These are phyloP conservation scores for Microsporum canis DNA, from an alignment of 2,329 filamentous ascomycete species.

Conservation along the genomic window DNA sequence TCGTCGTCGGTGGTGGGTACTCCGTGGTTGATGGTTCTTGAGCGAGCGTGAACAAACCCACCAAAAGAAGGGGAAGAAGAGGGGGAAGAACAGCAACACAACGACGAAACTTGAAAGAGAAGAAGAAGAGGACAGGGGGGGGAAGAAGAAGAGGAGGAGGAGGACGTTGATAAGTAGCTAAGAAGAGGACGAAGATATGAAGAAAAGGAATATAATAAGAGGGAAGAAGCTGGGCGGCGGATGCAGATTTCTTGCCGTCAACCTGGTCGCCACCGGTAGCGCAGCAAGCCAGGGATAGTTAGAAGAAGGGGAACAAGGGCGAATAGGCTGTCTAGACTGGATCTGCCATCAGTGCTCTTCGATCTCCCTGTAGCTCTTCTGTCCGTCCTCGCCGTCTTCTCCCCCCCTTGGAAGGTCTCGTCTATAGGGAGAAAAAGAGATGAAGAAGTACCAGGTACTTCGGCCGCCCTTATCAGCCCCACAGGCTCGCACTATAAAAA, in stretches of 20 bases:
- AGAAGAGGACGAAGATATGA: background rate
- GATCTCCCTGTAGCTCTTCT: too few species aligned
- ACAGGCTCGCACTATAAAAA: background rate
- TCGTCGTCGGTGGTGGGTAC: background rate
- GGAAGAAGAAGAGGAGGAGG: background rate
- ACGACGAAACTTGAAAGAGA: background rate
- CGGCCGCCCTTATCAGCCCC: background rate
- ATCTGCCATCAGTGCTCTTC: too few species aligned
- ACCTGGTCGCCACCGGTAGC: slow-evolving; percentile 3
- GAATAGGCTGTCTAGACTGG: background rate
- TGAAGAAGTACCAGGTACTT: background rate
- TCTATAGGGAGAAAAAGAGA: background rate
- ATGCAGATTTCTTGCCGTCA: slow-evolving; percentile 4
- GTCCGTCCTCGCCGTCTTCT: too few species aligned
- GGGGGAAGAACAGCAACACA: background rate
- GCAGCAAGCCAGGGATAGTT: background rate
- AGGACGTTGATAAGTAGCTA: background rate
- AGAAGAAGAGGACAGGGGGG: background rate
- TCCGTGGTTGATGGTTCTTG: background rate
- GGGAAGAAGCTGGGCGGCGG: background rate
- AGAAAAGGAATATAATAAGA: background rate
- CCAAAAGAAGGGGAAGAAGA: background rate
- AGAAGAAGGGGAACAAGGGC: background rate
- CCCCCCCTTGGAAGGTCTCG: too few species aligned
- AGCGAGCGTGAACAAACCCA: background rate